Percentiles rank a stretch among this genome's conserved stretches.
Evolutionary conservation across 2,329 filamentous ascomycete genomes (phyloP).

Genomic region (Neopestalotiopsis rosae): DNA sequence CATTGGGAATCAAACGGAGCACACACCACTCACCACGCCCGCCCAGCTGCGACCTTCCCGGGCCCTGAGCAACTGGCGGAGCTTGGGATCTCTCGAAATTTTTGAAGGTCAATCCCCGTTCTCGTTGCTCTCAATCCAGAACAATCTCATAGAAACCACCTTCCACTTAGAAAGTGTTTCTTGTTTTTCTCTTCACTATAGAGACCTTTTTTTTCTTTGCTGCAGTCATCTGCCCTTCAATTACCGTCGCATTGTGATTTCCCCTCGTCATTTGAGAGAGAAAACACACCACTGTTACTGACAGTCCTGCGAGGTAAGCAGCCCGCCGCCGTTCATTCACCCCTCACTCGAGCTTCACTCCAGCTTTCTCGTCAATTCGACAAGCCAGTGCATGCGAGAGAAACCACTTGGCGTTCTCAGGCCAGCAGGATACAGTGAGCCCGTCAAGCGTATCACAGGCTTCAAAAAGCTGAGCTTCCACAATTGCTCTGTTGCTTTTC

Average conservation of each 20-base stretch:
- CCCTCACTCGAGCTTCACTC: neutral
- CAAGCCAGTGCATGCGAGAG: neutral
- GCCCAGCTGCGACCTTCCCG: slow-evolving; percentile 1
- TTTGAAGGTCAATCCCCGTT: slow-evolving; percentile 19
- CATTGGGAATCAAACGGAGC: neutral
- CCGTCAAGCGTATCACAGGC: neutral
- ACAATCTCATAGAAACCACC: slow-evolving; percentile 18
- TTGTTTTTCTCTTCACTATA: neutral
- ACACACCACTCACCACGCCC: slow-evolving; percentile 6
- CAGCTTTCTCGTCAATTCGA: neutral
- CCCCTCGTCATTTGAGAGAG: slow-evolving; percentile 10
- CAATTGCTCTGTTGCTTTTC: neutral
- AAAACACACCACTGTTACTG: neutral
- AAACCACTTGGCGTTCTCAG: neutral
- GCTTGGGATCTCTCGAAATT: slow-evolving; percentile 18
- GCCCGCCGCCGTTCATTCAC: neutral
- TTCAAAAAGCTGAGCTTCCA: neutral
- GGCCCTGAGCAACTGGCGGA: slow-evolving; percentile 18
- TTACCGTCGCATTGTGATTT: slow-evolving; percentile 13
- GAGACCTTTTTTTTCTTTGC: neutral
- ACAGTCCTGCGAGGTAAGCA: slow-evolving; percentile 14
- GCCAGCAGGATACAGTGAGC: neutral
- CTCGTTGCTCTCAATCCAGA: slow-evolving; percentile 14
- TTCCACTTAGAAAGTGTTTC: slow-evolving; percentile 16
- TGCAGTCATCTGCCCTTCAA: slow-evolving; percentile 14